Conservation (phyloP, 495 filamentous ascomycete species). For the Penicillium pulvis region DNA sequence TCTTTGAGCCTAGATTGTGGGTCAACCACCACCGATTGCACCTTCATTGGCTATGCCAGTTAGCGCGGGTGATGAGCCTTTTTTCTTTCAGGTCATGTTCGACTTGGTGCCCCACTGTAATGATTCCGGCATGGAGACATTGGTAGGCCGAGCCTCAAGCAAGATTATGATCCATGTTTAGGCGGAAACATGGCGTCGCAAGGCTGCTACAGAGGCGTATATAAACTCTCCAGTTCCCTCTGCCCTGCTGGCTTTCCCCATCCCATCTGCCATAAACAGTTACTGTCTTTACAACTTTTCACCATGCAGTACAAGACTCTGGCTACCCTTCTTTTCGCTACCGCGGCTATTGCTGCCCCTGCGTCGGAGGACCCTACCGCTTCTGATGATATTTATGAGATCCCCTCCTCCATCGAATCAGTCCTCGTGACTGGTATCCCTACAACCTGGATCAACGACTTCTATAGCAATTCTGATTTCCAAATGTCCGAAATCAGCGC, state of each 20-base stretch:
- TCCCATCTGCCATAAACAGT: not conserved
- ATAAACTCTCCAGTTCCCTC: not conserved
- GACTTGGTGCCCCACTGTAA: not conserved
- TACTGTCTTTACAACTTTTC: not conserved
- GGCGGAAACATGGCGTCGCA: not conserved
- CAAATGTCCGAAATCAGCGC: constrained; percentile 14
- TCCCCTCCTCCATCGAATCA: constrained; percentile 16
- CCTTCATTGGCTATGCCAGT: not conserved
- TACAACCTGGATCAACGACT: constrained; percentile 16
- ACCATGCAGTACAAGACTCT: constrained; percentile 31
- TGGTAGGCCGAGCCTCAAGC: not conserved
- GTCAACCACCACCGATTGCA: not conserved
- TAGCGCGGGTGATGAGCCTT: not conserved
- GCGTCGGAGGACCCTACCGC: constrained; percentile 11
- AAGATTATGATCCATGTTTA: not conserved
- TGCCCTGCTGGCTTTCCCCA: not conserved
- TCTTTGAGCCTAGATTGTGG: not conserved
- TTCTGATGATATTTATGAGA: not conserved
- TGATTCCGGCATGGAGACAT: not conserved
- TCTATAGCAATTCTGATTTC: constrained; percentile 16
- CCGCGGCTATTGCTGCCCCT: constrained; percentile 22
- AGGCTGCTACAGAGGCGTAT: constrained; percentile 2
- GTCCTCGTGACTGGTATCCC: constrained; percentile 24
- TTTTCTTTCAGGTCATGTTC: not conserved
- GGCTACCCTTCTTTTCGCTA: constrained; percentile 21